phyloP scores from a whole-genome alignment of 139 green algal species.

The Yamagishiella unicocca region DNA sequence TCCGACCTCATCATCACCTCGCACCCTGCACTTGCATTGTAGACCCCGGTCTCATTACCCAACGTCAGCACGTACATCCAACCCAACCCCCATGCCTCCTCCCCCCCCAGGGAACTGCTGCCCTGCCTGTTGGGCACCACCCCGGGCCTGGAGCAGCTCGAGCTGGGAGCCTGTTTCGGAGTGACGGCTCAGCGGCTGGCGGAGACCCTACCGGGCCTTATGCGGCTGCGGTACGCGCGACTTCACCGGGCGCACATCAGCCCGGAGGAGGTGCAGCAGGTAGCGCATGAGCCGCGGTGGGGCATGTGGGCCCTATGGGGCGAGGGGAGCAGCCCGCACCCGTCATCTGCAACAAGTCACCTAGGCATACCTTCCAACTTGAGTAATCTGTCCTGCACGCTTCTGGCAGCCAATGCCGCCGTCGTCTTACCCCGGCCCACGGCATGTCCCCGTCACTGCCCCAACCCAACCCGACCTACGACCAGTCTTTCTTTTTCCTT shows the following conservation, averaged over 20 bases:
- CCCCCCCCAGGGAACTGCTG: neutral
- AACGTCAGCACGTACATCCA: neutral
- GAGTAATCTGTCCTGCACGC: neutral
- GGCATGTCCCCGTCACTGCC: neutral
- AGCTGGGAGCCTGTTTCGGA: neutral
- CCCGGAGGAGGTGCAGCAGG: neutral
- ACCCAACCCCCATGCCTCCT: neutral
- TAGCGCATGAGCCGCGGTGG: neutral
- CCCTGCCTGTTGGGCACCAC: neutral
- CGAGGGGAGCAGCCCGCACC: neutral
- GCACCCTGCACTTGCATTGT: neutral
- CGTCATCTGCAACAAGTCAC: too few relatives aligned
- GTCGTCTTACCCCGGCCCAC: neutral
- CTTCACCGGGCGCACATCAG: neutral
- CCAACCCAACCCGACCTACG: neutral
- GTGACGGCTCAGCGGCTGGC: neutral
- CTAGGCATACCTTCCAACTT: neutral
- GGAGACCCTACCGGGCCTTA: neutral
- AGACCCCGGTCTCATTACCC: neutral
- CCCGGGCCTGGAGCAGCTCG: constrained; percentile 14
- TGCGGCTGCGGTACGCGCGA: neutral
- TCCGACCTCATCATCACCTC: neutral
- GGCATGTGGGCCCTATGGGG: neutral
- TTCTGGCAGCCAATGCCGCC: neutral
- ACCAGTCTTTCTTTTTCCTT: neutral